Conservation (phyloP, 1,139 yeast species). For the Kurtzmaniella quercitrusa region DNA sequence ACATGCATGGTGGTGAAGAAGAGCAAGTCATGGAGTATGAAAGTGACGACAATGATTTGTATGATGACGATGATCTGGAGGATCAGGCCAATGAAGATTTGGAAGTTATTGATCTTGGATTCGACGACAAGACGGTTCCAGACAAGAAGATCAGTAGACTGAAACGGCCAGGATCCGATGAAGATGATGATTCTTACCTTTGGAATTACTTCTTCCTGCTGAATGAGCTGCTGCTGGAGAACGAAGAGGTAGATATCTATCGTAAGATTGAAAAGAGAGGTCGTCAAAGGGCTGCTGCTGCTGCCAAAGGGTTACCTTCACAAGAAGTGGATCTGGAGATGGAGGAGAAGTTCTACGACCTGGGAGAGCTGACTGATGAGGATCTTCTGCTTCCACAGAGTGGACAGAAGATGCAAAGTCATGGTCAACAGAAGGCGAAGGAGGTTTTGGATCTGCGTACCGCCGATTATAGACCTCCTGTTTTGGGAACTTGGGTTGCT, state of each 20-base stretch:
- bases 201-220: slow-evolving; percentile 49
- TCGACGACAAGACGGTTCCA: slow-evolving; percentile 19
- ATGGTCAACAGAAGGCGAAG: slow-evolving; percentile 77
- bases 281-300: slow-evolving; percentile 8
- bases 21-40: slow-evolving; percentile 28
- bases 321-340: slow-evolving; percentile 1
- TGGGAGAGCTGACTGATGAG: slow-evolving; percentile 90
- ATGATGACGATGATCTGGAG: slow-evolving; percentile 15
- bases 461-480: slow-evolving; percentile 85
- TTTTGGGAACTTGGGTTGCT: slow-evolving; percentile 89
- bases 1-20: slow-evolving; percentile 17
- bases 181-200: slow-evolving; percentile 50
- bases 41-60: slow-evolving; percentile 20
- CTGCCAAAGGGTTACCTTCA: slow-evolving; percentile 1
- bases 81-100: slow-evolving; percentile 28
- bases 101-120: slow-evolving; percentile 29
- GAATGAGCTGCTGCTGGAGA: slow-evolving; percentile 3
- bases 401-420: slow-evolving; percentile 45
- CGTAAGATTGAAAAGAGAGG: slow-evolving; percentile 8
- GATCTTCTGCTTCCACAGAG: slow-evolving; percentile 72
- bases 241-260: slow-evolving; percentile 11
- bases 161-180: slow-evolving; percentile 27
- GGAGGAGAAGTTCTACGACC: slow-evolving; percentile 32
- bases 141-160: slow-evolving; percentile 11
- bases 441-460: slow-evolving; percentile 85